These are phyloP conservation scores for Trichoderma atrobrunneum DNA, from an alignment of 2,329 filamentous ascomycete genomes.

Conservation along the genomic window DNA sequence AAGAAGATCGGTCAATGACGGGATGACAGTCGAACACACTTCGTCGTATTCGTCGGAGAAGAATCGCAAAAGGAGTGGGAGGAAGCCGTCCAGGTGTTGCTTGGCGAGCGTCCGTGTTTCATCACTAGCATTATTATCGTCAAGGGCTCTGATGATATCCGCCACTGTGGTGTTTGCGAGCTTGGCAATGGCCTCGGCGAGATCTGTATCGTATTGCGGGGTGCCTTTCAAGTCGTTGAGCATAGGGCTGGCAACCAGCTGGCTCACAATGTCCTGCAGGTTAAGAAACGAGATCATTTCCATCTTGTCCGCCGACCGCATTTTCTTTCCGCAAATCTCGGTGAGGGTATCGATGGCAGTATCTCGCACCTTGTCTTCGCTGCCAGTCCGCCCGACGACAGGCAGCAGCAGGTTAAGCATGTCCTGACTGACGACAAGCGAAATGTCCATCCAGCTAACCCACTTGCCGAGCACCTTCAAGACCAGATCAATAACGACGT, in stretches of 20 bases:
- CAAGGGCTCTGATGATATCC: conserved; percentile 84
- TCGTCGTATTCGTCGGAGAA: conserved; percentile 98
- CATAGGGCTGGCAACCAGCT: conserved; percentile 80
- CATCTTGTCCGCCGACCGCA: conserved; percentile 90
- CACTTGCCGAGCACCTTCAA: conserved; percentile 91
- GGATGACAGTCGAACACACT: conserved; percentile 92
- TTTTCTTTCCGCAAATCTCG: conserved; percentile 96
- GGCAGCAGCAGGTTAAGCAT: conserved; percentile 85
- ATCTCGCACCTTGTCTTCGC: conserved; percentile 78
- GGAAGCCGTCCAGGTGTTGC: conserved; percentile 75
- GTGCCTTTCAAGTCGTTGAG: conserved; percentile 76
- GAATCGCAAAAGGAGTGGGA: conserved; percentile 85
- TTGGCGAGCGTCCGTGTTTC: conserved; percentile 72
- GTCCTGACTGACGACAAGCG: conserved; percentile 82
- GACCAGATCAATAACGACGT: conserved; percentile 78
- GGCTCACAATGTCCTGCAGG: conserved; percentile 76
- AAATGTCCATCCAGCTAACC: conserved; percentile 99
- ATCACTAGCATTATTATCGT: conserved; percentile 60
- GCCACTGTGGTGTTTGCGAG: conserved; percentile 86
- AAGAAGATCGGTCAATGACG: conserved; percentile 86
- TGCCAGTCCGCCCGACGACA: conserved; percentile 72
- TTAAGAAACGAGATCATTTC: conserved; percentile 91
- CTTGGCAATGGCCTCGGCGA: conserved; percentile 92
- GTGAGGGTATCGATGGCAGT: conserved; percentile 92
- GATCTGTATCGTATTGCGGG: conserved; percentile 87